Evolutionary conservation across 108 stramenopile genomes (phyloP).

Genomic region (Cyclostephanos invisitatus): DNA sequence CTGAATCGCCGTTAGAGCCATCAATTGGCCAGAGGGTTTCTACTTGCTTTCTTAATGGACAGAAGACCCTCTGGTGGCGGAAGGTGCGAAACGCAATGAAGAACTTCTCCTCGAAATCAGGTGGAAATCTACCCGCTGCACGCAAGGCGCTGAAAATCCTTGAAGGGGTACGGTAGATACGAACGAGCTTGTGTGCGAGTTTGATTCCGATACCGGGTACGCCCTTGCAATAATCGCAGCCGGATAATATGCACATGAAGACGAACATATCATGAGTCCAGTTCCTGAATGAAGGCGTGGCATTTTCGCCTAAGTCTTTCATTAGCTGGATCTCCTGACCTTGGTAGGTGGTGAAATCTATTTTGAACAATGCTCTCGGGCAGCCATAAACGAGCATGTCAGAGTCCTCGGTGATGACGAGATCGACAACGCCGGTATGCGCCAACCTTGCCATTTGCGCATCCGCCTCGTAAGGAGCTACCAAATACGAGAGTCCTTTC

Average conservation of each 20-base stretch:
- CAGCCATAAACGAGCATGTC: slow-evolving; percentile 75
- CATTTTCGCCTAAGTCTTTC: slow-evolving; percentile 53
- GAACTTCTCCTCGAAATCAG: slow-evolving; percentile 62
- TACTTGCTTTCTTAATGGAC: slow-evolving; percentile 36
- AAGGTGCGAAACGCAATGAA: slow-evolving; percentile 73
- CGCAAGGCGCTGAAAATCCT: slow-evolving; percentile 62
- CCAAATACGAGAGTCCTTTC: slow-evolving; percentile 55
- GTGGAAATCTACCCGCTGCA: slow-evolving; percentile 50
- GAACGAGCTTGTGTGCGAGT: slow-evolving; percentile 76
- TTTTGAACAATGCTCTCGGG: slow-evolving; percentile 73
- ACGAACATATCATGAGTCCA: slow-evolving; percentile 88
- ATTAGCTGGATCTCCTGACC: slow-evolving; percentile 72
- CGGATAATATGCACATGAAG: slow-evolving; percentile 79
- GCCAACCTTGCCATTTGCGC: slow-evolving; percentile 84
- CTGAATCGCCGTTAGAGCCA: slow-evolving; percentile 18
- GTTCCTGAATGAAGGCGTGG: slow-evolving; percentile 51
- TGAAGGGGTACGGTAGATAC: slow-evolving; percentile 54
- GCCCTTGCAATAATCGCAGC: slow-evolving; percentile 79
- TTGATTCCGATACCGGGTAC: slow-evolving; percentile 74
- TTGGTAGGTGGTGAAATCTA: slow-evolving; percentile 58
- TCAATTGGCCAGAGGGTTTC: slow-evolving; percentile 48
- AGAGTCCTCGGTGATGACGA: slow-evolving; percentile 84
- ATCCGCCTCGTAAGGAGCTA: slow-evolving; percentile 90
- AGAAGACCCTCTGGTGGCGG: slow-evolving; percentile 79
- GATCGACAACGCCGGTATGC: slow-evolving; percentile 61